A percentile compares a stretch with the other conserved stretches of the same genome.
These are phyloP conservation scores for Fusarium praegraminearum DNA, from an alignment of 2,329 filamentous ascomycete species.

Conservation along the genomic window DNA sequence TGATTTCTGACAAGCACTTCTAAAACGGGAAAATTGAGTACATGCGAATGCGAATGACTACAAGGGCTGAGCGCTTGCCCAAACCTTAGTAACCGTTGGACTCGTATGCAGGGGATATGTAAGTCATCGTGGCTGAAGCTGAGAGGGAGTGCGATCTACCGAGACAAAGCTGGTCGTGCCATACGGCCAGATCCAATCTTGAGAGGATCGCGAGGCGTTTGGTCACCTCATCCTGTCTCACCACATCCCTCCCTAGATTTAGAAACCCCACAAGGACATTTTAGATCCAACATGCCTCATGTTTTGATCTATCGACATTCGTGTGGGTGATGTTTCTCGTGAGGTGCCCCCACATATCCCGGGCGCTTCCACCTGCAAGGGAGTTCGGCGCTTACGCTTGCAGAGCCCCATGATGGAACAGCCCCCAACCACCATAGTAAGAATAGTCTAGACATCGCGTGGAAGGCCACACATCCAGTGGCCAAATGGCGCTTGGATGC, in stretches of 20 bases:
- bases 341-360: conserved; percentile 40
- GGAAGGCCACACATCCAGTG: conserved; percentile 20
- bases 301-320: conserved; percentile 26
- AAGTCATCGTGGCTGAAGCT: conserved; percentile 35
- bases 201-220: conserved; percentile 31
- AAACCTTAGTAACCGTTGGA: conserved; percentile 32
- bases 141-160: conserved; percentile 34
- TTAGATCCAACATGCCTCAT: conserved; percentile 35
- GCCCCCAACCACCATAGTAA: conserved; percentile 38
- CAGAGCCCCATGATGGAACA: conserved; percentile 37
- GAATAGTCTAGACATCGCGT: conserved; percentile 42
- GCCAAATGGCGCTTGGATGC: conserved; percentile 33
- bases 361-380: conserved; percentile 44
- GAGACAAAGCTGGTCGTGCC: conserved; percentile 32
- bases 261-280: conserved; percentile 28
- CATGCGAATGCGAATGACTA: conserved; percentile 21
- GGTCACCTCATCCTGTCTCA: conserved; percentile 22
- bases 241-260: conserved; percentile 19
- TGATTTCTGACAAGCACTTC: conserved; percentile 22
- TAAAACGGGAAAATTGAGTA: conserved; percentile 25
- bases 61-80: conserved; percentile 35
- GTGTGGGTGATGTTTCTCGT: conserved; percentile 35
- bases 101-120: conserved; percentile 41
- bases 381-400: conserved; percentile 44
- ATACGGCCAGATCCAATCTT: conserved; percentile 38